Evolutionary conservation across 208 protist genomes (phyloP), one percentile per base, ranked within the genome.

Genomic region (Vickermania spadyakhi): DNA sequence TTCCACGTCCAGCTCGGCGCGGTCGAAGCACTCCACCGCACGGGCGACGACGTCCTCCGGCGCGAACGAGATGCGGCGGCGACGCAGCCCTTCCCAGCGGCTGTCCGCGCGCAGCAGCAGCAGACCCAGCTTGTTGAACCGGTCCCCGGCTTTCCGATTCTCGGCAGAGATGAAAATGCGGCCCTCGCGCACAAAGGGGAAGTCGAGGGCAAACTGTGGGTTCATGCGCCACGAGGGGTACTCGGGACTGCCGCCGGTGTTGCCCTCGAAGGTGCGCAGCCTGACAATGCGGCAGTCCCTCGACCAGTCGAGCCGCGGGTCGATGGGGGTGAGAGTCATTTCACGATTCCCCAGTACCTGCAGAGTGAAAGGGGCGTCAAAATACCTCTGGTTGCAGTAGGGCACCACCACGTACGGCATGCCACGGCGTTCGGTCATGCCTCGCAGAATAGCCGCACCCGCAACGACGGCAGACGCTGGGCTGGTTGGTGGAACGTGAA

Each of bases 401-500:
- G 86, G 86, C 7, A 96, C 81, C 57, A 96, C 60, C 26, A 91
- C 73, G 70, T 93, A 96, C 27, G 90, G 87, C 81, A 86, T 85
- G 11, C 90, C 90, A 18, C 78, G 76, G 22, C 87, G 64, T 63
- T 79, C 77, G 56, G 62, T 59, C 75, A 94, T 86, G 31, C 87
- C 82, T 22, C 66, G 51, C 42, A 87, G 62, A 2, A 68, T 70
- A 36, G 84, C 77, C 28, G 59, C 63, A 26, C 66, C 60, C 30
- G 41, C 29, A 14, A 59, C 71, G 1, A 22, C 57, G 7, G 18
- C 26, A 25, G 23, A 64, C 7, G 54, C 23, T 41, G 52, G 58
- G 49, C 51, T 21, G 22, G 42, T 29, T 11, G 66, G 45, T 11
- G 45, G 23, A 0, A 70, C 78, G 51, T 59, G 57, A 7, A 73